Percentiles rank a stretch among this genome's conserved stretches.
Conservation (phyloP, 805 yeast genomes). For the Metschnikowia anglica region DNA sequence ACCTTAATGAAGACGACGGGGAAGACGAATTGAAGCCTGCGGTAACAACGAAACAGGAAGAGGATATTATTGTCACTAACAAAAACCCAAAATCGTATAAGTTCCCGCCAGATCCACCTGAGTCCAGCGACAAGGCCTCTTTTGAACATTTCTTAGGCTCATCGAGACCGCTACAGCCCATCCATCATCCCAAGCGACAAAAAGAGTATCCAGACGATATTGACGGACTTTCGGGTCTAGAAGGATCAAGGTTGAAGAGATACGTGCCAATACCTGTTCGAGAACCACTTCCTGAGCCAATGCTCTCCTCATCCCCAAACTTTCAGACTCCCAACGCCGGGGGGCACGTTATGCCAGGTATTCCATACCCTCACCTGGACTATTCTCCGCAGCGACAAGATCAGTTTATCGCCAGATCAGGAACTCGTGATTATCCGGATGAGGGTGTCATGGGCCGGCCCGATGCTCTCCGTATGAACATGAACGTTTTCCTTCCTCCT, state of each 20-base stretch:
- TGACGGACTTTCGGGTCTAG: constrained; percentile 29
- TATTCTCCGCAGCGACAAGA: neutral
- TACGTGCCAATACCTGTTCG: constrained; percentile 44
- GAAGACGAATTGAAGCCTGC: constrained; percentile 5
- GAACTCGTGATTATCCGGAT: neutral
- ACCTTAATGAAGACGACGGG: constrained; percentile 30
- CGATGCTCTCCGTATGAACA: constrained; percentile 16
- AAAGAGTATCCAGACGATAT: constrained; percentile 32
- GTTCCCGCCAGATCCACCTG: constrained; percentile 50
- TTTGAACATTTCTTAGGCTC: constrained; percentile 6
- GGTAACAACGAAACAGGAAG: constrained; percentile 11
- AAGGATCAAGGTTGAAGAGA: constrained; percentile 18
- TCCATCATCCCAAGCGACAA: constrained; percentile 17
- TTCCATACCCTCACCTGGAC: neutral
- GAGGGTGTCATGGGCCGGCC: constrained; percentile 1
- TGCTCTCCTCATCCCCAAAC: neutral
- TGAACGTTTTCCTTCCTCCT: constrained; percentile 37
- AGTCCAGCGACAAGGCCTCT: constrained; percentile 12
- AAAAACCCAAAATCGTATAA: constrained; percentile 50
- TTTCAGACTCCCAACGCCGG: neutral
- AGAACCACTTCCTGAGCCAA: constrained; percentile 26
- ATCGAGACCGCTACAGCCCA: constrained; percentile 12
- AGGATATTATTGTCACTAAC: constrained; percentile 52
- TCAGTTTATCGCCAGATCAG: neutral
- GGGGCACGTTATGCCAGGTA: neutral